Percentiles rank a stretch among this genome's conserved stretches.
phyloP scores from a whole-genome alignment of 2,329 filamentous ascomycete genomes.

The Biscogniauxia mediterranea region DNA sequence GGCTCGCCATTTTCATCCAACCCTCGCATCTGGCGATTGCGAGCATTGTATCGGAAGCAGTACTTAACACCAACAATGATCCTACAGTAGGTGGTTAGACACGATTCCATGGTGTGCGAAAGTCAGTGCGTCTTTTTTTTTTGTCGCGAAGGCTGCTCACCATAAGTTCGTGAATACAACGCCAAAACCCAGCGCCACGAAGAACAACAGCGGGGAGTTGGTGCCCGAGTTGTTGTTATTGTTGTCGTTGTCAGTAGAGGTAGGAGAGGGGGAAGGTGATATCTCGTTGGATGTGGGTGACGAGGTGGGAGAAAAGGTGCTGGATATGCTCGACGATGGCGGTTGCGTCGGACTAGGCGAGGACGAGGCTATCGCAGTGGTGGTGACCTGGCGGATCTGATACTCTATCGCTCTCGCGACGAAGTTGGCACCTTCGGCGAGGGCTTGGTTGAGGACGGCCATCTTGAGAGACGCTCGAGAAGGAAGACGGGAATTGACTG shows the following conservation, averaged over 20 bases:
- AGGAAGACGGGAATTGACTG: constrained; percentile 3
- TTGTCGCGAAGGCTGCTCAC: constrained; percentile 53
- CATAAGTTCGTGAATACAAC: constrained; percentile 99
- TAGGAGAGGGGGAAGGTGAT: constrained; percentile 11
- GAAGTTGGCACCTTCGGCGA: constrained; percentile 37
- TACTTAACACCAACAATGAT: constrained; percentile 99
- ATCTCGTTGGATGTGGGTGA: constrained; percentile 1
- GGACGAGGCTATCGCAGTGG: constrained; percentile 8
- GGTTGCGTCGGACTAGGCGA: constrained; percentile 11
- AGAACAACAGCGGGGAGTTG: constrained; percentile 80
- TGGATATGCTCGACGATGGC: constrained; percentile 11
- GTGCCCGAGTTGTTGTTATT: constrained; percentile 48
- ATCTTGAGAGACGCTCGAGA: constrained; percentile 25
- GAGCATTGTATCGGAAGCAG: constrained; percentile 96
- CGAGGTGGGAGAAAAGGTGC: constrained; percentile 9
- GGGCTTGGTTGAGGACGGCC: constrained; percentile 37
- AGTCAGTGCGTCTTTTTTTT: constrained; percentile 2
- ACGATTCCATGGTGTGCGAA: not conserved
- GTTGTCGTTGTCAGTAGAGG: constrained; percentile 17
- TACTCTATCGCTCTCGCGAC: constrained; percentile 36
- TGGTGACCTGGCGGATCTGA: constrained; percentile 23
- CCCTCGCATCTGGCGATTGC: constrained; percentile 73
- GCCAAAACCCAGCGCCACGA: constrained; percentile 92
- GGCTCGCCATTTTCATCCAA: constrained; percentile 79
- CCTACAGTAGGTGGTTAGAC: constrained; percentile 52